Conservation (phyloP, 495 filamentous ascomycete species). For the Cudoniella acicularis region DNA sequence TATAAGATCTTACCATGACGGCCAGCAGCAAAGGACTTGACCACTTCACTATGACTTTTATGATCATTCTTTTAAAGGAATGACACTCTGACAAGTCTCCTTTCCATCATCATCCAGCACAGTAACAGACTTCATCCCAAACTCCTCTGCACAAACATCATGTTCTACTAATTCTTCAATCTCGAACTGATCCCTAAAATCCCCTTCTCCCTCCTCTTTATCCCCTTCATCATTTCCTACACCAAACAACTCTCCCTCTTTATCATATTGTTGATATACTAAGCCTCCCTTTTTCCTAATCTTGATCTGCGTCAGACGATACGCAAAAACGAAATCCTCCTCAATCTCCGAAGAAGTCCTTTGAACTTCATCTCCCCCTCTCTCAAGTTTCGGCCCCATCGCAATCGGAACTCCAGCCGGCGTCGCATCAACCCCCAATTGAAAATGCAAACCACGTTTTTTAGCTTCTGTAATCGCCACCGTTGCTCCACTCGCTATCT, state of each 20-base stretch:
- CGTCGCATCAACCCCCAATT: slow-evolving; percentile 18
- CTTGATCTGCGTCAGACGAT: slow-evolving; percentile 13
- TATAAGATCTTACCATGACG: too few relatives aligned
- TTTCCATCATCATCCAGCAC: too few relatives aligned
- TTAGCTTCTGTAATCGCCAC: background rate
- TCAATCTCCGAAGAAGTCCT: background rate
- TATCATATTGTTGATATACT: slow-evolving; percentile 1
- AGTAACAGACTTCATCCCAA: too few relatives aligned
- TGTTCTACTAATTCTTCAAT: too few relatives aligned
- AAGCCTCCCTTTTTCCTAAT: slow-evolving; percentile 4
- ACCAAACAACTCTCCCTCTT: slow-evolving; percentile 6
- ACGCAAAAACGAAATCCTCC: slow-evolving; percentile 22
- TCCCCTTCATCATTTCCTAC: too few relatives aligned
- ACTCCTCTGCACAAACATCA: too few relatives aligned
- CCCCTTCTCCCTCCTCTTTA: too few relatives aligned
- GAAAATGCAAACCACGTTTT: slow-evolving; percentile 1
- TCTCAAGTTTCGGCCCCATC: slow-evolving; percentile 7
- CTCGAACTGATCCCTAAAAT: too few relatives aligned
- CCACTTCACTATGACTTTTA: too few relatives aligned
- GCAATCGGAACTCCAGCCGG: slow-evolving; percentile 3
- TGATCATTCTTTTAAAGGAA: too few relatives aligned
- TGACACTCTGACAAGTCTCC: too few relatives aligned
- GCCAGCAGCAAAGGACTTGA: too few relatives aligned
- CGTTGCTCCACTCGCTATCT: slow-evolving; percentile 20
- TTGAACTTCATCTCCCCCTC: background rate